Base-by-base conservation (phyloP, 2,329 filamentous ascomycete species). In the Leptographium galeiforme region DNA sequence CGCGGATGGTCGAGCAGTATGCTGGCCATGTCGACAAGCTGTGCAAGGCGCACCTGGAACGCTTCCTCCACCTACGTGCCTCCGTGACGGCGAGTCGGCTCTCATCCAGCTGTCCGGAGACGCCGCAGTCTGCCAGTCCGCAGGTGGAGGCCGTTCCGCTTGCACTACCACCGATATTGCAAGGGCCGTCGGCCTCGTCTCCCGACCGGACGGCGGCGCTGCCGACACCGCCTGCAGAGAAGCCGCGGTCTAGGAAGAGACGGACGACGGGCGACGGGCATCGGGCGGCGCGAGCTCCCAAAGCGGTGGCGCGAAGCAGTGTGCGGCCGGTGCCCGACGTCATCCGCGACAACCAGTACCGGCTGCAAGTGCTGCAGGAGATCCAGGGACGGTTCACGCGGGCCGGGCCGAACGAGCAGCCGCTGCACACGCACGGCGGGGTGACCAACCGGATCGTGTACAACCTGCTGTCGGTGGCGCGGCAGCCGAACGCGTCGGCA, bases 361-460 rank as follows among this genome's bases (percentile, higher is more conserved):
- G 58, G 11, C 14, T 19, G n/a, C 47, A 53, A 12, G 50, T 57
- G 50, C 49, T 59, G 0, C 12, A 19, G 12, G 58, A 60, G 50
- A 53, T 60, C 11, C n/a, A 56, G 43, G 47, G 36, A 4, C 45
- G 40, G 25, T 51, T 56, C 6, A 12, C 40, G 32, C n/a, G 32
- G 6, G 12, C n/a, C 6, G 32, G 33, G 4, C 40, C 32, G 18
- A 32, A 11, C 6, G 49, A 44, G 10, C 18, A 32, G 16, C 50
- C 50, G 19, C 33, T 30, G 13, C 48, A 19, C 12, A 58, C 57
- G 4, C 59, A 60, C 40, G 59, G 59, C 34, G 52, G 30, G 14
- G 53, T 58, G 8, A 55, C 58, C 4, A 56, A 59, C 53, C 49
- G 47, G 8, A 47, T 57, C 13, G 50, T 61, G 32, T 52, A 52